Conservation (phyloP, 148 eudicot genomes). For the Rhododendron molle region DNA sequence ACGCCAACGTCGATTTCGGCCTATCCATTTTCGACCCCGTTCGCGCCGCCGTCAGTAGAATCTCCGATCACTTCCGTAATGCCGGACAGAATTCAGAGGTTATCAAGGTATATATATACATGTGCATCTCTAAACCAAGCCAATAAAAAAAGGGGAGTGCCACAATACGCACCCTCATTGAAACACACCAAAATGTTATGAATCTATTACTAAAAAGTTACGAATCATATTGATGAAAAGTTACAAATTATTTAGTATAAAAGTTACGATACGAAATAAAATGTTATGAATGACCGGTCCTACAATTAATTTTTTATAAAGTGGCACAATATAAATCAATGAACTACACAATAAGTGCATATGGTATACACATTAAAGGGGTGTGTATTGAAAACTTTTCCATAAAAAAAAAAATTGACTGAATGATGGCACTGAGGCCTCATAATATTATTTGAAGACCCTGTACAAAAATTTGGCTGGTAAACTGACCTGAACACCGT, state of each 20-base stretch:
- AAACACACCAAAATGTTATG: too few species aligned
- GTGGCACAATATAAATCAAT: too few species aligned
- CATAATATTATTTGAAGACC: neutral
- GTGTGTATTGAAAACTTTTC: too few species aligned
- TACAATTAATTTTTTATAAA: too few species aligned
- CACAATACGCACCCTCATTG: too few species aligned
- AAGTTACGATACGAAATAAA: too few species aligned
- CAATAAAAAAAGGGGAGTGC: neutral
- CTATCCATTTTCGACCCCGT: constrained; percentile 55
- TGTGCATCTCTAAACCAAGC: neutral
- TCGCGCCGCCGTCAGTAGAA: constrained; percentile 16
- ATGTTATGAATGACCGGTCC: too few species aligned
- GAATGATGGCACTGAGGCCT: neutral
- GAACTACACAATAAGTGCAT: too few species aligned
- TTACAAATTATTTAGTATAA: too few species aligned
- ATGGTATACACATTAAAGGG: too few species aligned
- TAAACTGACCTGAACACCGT: neutral
- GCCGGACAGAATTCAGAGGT: constrained; percentile 18
- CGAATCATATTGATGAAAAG: too few species aligned
- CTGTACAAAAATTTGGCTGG: neutral
- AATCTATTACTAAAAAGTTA: too few species aligned
- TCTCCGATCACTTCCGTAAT: constrained; percentile 17
- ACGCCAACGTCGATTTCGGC: constrained; percentile 29
- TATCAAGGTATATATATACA: constrained; percentile 28
- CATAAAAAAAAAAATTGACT: neutral